Percentiles rank a stretch among this genome's conserved stretches.
phyloP scores from a whole-genome alignment of 2,329 filamentous ascomycete species.

The Penicillium sp. region DNA sequence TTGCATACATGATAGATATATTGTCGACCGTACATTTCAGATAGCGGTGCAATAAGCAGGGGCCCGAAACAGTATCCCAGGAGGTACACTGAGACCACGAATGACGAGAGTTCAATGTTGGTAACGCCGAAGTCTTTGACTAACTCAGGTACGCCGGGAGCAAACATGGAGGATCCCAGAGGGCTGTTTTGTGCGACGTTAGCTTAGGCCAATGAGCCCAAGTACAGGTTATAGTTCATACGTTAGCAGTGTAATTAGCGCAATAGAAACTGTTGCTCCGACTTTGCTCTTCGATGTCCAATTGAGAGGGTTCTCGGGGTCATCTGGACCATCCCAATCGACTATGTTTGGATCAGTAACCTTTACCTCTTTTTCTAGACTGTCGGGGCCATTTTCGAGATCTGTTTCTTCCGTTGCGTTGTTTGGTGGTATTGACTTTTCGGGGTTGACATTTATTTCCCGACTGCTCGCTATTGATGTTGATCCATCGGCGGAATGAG shows the following conservation, averaged over 20 bases:
- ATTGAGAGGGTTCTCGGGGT: slow-evolving; percentile 40
- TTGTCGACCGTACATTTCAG: slow-evolving; percentile 64
- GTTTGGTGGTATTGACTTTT: background rate
- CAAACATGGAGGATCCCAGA: slow-evolving; percentile 48
- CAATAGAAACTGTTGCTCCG: slow-evolving; percentile 49
- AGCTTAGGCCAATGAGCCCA: background rate
- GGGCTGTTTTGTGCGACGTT: slow-evolving; percentile 19
- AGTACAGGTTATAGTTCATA: slow-evolving; percentile 15
- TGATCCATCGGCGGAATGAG: slow-evolving; percentile 16
- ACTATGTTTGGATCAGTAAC: slow-evolving; percentile 51
- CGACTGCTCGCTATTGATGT: slow-evolving; percentile 17
- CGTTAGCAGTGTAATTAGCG: slow-evolving; percentile 41
- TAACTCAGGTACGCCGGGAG: slow-evolving; percentile 43
- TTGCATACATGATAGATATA: slow-evolving; percentile 59
- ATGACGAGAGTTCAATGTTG: slow-evolving; percentile 47
- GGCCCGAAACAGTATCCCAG: slow-evolving; percentile 61
- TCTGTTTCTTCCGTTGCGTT: background rate
- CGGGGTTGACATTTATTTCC: slow-evolving; percentile 8
- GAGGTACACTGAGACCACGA: slow-evolving; percentile 63
- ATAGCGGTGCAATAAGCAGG: slow-evolving; percentile 58
- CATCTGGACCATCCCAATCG: slow-evolving; percentile 59
- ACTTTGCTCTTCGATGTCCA: slow-evolving; percentile 43
- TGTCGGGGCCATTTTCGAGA: slow-evolving; percentile 10
- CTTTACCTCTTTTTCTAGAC: background rate
- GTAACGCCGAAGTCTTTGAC: slow-evolving; percentile 48